These are phyloP conservation scores for Arachnopeziza araneosa DNA, from an alignment of 2,329 filamentous ascomycete genomes.

Conservation along the genomic window DNA sequence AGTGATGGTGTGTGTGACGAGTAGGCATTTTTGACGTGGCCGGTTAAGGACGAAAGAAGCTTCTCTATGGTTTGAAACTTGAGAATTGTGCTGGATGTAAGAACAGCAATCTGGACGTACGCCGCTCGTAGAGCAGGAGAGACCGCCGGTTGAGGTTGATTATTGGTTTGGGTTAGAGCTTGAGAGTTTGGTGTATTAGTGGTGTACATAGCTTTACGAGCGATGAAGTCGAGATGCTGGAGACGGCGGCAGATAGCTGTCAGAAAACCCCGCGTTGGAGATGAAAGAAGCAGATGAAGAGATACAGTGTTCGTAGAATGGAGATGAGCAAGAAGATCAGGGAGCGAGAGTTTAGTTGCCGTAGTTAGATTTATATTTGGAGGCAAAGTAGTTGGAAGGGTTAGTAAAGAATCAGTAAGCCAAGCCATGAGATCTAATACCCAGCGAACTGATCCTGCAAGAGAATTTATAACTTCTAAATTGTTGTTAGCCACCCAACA, in stretches of 20 bases:
- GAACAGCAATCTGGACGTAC: conserved; percentile 28
- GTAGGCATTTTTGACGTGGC: conserved; percentile 26
- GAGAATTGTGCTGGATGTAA: conserved; percentile 25
- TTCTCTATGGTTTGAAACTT: conserved; percentile 28
- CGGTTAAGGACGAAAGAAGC: conserved; percentile 24
- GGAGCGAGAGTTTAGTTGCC: conserved; percentile 38
- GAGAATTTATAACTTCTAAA: conserved; percentile 63
- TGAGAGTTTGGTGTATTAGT: conserved; percentile 5
- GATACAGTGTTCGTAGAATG: conserved; percentile 51
- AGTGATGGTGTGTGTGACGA: conserved; percentile 13
- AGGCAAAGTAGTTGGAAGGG: conserved; percentile 44
- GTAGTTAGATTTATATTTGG: conserved; percentile 42
- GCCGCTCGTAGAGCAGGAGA: conserved; percentile 24
- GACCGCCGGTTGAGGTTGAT: conserved; percentile 8
- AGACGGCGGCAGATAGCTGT: conserved; percentile 63
- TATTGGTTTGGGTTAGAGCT: background rate
- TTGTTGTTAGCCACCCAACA: conserved; percentile 1
- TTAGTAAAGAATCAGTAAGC: conserved; percentile 54
- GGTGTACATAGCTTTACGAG: conserved; percentile 22
- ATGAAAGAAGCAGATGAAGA: conserved; percentile 63
- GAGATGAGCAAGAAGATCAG: conserved; percentile 47
- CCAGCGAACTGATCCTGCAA: conserved; percentile 76
- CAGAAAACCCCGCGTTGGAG: conserved; percentile 67
- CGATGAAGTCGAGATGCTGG: conserved; percentile 45
- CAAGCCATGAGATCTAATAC: conserved; percentile 63